Evolutionary conservation across 2,329 filamentous ascomycete species (phyloP).

Genomic region (Blastomyces silverae): DNA sequence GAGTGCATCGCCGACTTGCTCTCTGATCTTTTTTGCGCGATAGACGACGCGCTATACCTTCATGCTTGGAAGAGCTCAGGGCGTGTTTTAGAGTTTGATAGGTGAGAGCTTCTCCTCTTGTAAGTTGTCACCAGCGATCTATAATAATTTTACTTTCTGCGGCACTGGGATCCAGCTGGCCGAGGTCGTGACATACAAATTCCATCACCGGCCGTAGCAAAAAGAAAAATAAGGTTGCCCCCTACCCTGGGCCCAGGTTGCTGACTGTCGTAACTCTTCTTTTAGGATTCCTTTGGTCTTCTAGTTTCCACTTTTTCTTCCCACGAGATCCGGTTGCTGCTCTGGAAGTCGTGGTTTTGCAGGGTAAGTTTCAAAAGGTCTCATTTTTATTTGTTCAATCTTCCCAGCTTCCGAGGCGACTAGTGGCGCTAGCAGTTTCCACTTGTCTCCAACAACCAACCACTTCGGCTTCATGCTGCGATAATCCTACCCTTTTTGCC

Average conservation of each 20-base stretch:
- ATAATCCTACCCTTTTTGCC: not conserved
- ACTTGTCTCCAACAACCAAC: not conserved
- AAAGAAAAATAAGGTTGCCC: not conserved
- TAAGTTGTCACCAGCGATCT: too few relatives aligned
- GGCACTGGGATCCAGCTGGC: not conserved
- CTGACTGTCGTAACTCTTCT: not conserved
- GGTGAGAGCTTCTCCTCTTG: too few relatives aligned
- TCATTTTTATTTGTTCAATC: slow-evolving; percentile 4
- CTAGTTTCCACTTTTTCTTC: not conserved
- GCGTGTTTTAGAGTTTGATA: not conserved
- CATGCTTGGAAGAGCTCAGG: not conserved
- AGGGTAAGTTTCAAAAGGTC: not conserved
- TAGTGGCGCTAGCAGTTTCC: slow-evolving; percentile 1
- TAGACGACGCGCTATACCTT: too few relatives aligned
- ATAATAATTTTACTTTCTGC: not conserved
- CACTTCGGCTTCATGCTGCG: not conserved
- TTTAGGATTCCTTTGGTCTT: slow-evolving; percentile 5
- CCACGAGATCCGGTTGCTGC: slow-evolving; percentile 2
- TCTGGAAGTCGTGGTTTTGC: too few relatives aligned
- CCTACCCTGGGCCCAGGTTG: not conserved
- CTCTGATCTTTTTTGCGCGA: too few relatives aligned
- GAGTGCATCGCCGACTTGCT: not conserved
- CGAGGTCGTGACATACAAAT: not conserved
- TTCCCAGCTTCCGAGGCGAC: not conserved
- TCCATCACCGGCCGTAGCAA: not conserved